Conservation (phyloP, 495 filamentous ascomycete genomes). For the Penicillium crystallinum region DNA sequence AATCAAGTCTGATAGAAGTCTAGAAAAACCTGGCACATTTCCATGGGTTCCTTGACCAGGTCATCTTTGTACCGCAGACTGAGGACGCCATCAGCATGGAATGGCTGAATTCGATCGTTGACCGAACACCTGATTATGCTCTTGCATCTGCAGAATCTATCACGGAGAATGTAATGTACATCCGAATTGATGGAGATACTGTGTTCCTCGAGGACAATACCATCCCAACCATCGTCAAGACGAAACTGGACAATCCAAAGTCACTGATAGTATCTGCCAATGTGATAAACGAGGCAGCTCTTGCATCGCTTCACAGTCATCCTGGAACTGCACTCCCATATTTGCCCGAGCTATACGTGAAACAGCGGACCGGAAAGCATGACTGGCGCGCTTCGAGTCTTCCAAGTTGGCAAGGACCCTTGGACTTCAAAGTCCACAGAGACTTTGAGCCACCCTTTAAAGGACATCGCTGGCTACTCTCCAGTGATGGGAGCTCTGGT, state of each 20-base stretch:
- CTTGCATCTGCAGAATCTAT: conserved; percentile 18
- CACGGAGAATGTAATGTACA: conserved; percentile 37
- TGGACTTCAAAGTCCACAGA: conserved; percentile 18
- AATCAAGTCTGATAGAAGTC: conserved; percentile 3
- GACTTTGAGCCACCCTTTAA: conserved; percentile 24
- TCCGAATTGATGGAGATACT: conserved; percentile 54
- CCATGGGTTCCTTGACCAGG: conserved; percentile 49
- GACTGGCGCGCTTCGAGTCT: conserved; percentile 30
- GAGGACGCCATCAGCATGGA: conserved; percentile 39
- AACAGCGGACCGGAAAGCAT: conserved; percentile 13
- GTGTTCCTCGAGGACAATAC: conserved; percentile 50
- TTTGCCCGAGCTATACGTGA: conserved; percentile 25
- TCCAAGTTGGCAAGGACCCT: conserved; percentile 27
- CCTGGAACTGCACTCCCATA: conserved; percentile 34
- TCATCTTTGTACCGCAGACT: conserved; percentile 50
- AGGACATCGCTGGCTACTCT: conserved; percentile 31
- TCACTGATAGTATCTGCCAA: conserved; percentile 49
- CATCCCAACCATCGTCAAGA: conserved; percentile 49
- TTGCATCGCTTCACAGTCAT: conserved; percentile 33
- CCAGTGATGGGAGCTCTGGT: conserved; percentile 15
- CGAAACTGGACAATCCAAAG: conserved; percentile 44
- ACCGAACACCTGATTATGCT: conserved; percentile 24
- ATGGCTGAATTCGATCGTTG: conserved; percentile 35
- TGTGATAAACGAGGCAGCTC: conserved; percentile 41
- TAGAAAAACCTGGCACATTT: conserved; percentile 49